These are phyloP conservation scores for Wickerhamomyces subpelliculosus DNA, from an alignment of 805 yeast genomes.

Conservation along the genomic window DNA sequence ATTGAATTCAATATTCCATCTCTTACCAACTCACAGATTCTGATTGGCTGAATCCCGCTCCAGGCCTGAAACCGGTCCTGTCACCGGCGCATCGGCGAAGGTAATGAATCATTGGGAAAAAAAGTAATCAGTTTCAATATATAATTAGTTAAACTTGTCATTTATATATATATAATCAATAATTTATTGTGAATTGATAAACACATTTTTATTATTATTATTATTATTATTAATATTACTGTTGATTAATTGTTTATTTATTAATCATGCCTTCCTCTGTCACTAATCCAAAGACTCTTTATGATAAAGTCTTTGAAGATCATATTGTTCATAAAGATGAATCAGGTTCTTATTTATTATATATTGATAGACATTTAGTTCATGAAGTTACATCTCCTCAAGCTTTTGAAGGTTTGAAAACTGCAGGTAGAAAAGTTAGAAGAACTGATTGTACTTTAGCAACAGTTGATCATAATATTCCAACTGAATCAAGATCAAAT, in stretches of 20 bases:
- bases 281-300: constrained; percentile 58
- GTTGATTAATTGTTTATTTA: constrained; percentile 1
- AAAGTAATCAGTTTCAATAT: too few relatives aligned
- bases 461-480: constrained; percentile 95
- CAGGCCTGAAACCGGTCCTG: too few relatives aligned
- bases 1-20: too few relatives aligned
- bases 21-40: too few relatives aligned
- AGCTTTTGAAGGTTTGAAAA: constrained; percentile 91
- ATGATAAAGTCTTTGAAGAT: constrained; percentile 94
- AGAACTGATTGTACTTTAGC: constrained; percentile 90
- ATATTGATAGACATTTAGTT: constrained; percentile 94
- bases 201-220: background rate
- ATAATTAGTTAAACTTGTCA: too few relatives aligned
- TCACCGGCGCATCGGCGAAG: too few relatives aligned
- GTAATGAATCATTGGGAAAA: too few relatives aligned
- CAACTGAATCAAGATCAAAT: constrained; percentile 79
- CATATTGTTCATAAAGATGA: constrained; percentile 89
- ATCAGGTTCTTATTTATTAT: constrained; percentile 77
- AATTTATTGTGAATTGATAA: too few relatives aligned
- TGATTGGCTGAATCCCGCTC: too few relatives aligned
- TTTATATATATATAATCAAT: too few relatives aligned
- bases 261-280: constrained; percentile 4
- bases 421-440: constrained; percentile 85
- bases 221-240: background rate
- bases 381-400: constrained; percentile 99